Evolutionary conservation across 2,329 filamentous ascomycete species (phyloP).

Genomic region (Fusarium fracticaudum): DNA sequence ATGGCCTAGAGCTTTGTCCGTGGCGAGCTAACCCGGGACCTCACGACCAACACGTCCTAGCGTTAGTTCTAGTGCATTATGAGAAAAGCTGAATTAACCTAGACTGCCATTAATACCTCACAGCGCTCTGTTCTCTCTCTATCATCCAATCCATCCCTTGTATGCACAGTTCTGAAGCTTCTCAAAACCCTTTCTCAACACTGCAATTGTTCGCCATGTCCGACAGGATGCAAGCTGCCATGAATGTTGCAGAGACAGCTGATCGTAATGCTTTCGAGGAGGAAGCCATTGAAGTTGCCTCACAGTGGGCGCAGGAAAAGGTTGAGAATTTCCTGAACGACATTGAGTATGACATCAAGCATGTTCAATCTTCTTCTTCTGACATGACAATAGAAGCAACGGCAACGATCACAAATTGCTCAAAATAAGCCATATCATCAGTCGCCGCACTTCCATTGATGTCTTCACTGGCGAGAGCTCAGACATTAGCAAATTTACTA

Average conservation of each 20-base stretch:
- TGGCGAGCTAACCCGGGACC: too few relatives aligned
- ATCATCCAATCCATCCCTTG: accelerated
- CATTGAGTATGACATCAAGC: neutral
- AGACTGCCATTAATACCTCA: too few relatives aligned
- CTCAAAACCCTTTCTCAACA: neutral
- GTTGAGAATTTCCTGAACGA: neutral
- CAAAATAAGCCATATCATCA: neutral
- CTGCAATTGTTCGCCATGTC: neutral
- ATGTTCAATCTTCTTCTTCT: accelerated
- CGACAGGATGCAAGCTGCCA: neutral
- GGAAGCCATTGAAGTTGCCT: neutral
- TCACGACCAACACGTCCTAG: too few relatives aligned
- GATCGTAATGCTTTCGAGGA: neutral
- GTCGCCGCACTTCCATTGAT: neutral
- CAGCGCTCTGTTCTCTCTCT: too few relatives aligned
- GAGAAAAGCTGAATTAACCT: too few relatives aligned
- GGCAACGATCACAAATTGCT: neutral
- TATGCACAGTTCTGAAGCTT: accelerated
- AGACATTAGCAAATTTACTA: neutral
- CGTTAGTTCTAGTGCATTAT: too few relatives aligned
- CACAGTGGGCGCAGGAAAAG: neutral
- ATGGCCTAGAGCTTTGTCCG: too few relatives aligned
- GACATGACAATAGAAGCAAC: accelerated
- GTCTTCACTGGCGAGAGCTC: neutral
- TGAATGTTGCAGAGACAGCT: accelerated